phyloP scores from a whole-genome alignment of 768 basidiomycete genomes.

The Boletus bicolor region DNA sequence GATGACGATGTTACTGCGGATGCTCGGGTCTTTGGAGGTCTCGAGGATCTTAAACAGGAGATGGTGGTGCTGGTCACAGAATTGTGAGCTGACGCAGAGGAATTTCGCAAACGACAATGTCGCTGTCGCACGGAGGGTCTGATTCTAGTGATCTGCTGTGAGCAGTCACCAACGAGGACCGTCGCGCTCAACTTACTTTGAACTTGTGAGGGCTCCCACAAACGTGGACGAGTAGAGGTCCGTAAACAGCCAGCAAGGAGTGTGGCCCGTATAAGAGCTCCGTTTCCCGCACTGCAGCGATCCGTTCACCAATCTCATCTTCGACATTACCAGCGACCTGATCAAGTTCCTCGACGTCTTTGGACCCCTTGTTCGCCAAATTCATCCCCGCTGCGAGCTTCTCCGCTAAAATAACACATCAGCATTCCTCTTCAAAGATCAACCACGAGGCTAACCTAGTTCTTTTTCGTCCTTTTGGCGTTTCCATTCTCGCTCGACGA shows the following conservation, averaged over 20 bases:
- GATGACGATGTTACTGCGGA: constrained; percentile 95
- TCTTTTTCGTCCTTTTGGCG: constrained; percentile 89
- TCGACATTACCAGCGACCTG: constrained; percentile 97
- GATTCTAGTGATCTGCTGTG: constrained; percentile 53
- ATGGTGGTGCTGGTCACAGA: constrained; percentile 86
- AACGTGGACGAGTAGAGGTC: constrained; percentile 87
- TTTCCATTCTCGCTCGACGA: constrained; percentile 96
- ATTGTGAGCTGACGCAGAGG: constrained; percentile 90
- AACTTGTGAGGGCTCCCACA: constrained; percentile 88
- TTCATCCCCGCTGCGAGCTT: constrained; percentile 48
- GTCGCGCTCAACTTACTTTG: constrained; percentile 51
- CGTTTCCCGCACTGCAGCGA: constrained; percentile 77
- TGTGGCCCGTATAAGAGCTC: constrained; percentile 83
- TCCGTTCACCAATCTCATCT: constrained; percentile 94
- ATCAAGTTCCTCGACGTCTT: constrained; percentile 84
- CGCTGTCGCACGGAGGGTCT: constrained; percentile 80
- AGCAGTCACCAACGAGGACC: background rate
- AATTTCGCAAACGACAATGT: constrained; percentile 92
- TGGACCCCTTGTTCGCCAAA: constrained; percentile 41
- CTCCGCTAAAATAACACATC: constrained; percentile 42
- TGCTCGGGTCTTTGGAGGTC: constrained; percentile 83
- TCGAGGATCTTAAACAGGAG: constrained; percentile 94
- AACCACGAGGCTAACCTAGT: constrained; percentile 48
- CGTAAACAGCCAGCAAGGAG: constrained; percentile 80
- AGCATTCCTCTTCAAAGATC: background rate